Evolutionary conservation across 495 filamentous ascomycete species (phyloP), one percentile per base, ranked within the genome.

Genomic region (Immersiella caudata): DNA sequence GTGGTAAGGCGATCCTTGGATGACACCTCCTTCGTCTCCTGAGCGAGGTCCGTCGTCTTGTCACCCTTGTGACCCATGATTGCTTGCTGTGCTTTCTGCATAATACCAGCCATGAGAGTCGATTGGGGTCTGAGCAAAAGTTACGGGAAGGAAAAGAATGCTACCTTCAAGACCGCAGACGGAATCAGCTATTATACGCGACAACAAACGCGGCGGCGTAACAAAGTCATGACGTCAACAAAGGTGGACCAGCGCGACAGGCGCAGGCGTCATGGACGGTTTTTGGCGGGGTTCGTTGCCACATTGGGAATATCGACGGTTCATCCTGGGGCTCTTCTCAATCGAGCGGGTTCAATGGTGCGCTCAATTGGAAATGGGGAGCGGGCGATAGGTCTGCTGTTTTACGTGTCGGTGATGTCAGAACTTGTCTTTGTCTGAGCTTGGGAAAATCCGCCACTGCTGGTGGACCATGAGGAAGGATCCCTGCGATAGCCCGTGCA

Each of bases 1-100:
- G 90, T 90, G 0, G 92, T 93, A 69, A 94, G 74, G 24, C 80
- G 74, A 24, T 68, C 74, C 8, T 79, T 65, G 58, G 46, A 54
- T 22, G 68, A 65, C 61, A 63, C 70, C 69, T 72, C 74, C 73
- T 73, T 79, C 69, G 65, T 77, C 52, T 80, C 74, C 52, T 73
- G 57, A 26, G 72, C 67, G 33, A 84, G 75, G 60, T 84, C 79
- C 7, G 73, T 71, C 63, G 75, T 67, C 77, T 84, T 84, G 60
- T 76, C 76, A 66, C 64, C 66, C 59, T 35, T 62, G 57, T 65
- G 56, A 33, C 78, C 76, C 57, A 74, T 73, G 62, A 76, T 72
- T 27, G 72, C 74, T 29, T 75, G 62, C 63, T 73, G 64, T 33
- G 74, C 60, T 55, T 71, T 62, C 33, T 69, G 64, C 24, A 74